Evolutionary conservation across 2,329 filamentous ascomycete genomes (phyloP).

Genomic region (Diaporthe australafricana): DNA sequence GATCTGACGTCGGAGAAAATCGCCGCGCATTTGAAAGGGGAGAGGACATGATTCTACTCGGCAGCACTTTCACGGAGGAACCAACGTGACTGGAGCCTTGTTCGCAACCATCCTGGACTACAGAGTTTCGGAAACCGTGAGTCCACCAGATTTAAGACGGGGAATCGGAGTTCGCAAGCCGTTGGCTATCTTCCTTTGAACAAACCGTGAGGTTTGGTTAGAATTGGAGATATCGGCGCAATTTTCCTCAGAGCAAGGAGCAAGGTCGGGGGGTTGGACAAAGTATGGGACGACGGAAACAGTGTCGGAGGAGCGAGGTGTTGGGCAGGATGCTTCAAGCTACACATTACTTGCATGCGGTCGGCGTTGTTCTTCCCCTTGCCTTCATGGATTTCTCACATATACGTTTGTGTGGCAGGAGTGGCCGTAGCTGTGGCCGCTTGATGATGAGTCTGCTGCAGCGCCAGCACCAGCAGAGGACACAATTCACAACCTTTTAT

Average conservation of each 20-base stretch:
- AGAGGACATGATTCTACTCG: not conserved
- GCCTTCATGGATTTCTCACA: conserved; percentile 12
- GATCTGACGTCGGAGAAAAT: not conserved
- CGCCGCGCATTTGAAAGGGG: not conserved
- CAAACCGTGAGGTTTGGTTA: not conserved
- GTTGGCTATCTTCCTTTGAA: not conserved
- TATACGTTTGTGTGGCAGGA: conserved; percentile 21
- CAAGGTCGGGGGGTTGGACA: not conserved
- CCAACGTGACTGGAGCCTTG: not conserved
- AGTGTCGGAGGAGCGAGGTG: conserved; percentile 26
- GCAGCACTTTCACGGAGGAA: no score
- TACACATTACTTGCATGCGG: conserved; percentile 31
- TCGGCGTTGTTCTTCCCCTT: conserved; percentile 26
- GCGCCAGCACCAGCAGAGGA: conserved; percentile 8
- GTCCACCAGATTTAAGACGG: not conserved
- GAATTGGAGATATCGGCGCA: not conserved
- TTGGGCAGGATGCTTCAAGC: conserved; percentile 29
- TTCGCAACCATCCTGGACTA: not conserved
- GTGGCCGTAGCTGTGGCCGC: not conserved
- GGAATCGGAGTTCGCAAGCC: not conserved
- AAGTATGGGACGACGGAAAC: not conserved
- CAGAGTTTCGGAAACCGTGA: not conserved
- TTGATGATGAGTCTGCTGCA: not conserved
- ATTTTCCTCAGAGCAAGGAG: not conserved
- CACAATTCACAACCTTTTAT: conserved; percentile 5